These are phyloP conservation scores for Colletotrichum falcatum DNA, from an alignment of 2,329 filamentous ascomycete species.

Conservation along the genomic window DNA sequence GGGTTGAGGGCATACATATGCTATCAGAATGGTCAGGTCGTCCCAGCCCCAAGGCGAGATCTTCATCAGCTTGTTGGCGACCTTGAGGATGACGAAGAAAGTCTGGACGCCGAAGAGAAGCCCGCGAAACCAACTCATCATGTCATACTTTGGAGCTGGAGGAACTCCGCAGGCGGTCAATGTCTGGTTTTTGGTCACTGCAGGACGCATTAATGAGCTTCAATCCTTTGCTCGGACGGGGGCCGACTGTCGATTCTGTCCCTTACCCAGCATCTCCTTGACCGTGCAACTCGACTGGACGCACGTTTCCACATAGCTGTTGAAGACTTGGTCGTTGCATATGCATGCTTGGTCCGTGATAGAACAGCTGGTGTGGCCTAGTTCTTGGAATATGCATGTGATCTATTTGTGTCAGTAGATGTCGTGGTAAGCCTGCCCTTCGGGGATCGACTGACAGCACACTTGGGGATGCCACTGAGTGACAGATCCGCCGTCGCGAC, in stretches of 20 bases:
- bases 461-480: conserved; percentile 14
- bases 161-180: conserved; percentile 27
- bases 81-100: conserved; percentile 14
- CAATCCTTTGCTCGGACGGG: neutral
- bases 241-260: no score
- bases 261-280: conserved; percentile 34
- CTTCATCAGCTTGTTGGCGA: conserved; percentile 34
- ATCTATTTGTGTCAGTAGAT: conserved; percentile 15
- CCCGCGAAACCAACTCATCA: conserved; percentile 19
- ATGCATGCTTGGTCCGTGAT: conserved; percentile 33
- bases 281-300: conserved; percentile 30
- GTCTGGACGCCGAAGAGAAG: conserved; percentile 15
- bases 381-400: conserved; percentile 28
- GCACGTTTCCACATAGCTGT: conserved; percentile 26
- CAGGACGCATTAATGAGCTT: neutral
- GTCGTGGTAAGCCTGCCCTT: neutral
- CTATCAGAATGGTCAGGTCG: conserved; percentile 26
- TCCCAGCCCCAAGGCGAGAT: conserved; percentile 34
- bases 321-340: conserved; percentile 21
- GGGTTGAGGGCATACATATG: conserved; percentile 30
- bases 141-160: neutral
- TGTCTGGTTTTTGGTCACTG: conserved; percentile 26
- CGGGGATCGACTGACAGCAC: conserved; percentile 21
- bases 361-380: conserved; percentile 20
- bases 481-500: conserved; percentile 10